A percentile compares a stretch with the other conserved stretches of the same genome.
These are phyloP conservation scores for Fraxinus pennsylvanica DNA, from an alignment of 257 asterid species.

Conservation along the genomic window DNA sequence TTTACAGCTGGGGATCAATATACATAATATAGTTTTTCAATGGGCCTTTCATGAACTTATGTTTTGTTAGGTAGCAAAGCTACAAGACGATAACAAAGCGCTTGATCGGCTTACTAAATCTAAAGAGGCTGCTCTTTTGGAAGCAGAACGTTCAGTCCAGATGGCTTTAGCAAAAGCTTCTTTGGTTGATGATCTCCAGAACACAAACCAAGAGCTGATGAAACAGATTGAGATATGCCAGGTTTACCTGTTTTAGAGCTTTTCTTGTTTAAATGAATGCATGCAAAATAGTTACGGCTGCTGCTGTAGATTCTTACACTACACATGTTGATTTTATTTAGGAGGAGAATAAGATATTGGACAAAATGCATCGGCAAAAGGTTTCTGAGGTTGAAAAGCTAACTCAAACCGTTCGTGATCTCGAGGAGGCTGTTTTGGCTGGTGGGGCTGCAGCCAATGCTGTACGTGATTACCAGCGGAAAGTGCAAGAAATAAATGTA, in stretches of 20 bases:
- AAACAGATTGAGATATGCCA: constrained; percentile 93
- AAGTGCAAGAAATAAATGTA: constrained; percentile 86
- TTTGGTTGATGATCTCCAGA: constrained; percentile 84
- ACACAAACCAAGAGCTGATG: constrained; percentile 79
- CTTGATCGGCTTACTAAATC: constrained; percentile 89
- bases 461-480: constrained; percentile 78
- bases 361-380: constrained; percentile 85
- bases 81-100: constrained; percentile 90
- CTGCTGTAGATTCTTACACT: constrained; percentile 28
- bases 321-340: constrained; percentile 32
- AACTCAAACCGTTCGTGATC: constrained; percentile 76
- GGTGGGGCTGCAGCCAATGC: constrained; percentile 98
- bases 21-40: constrained; percentile 7
- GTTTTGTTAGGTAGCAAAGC: constrained; percentile 66
- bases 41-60: constrained; percentile 17
- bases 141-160: constrained; percentile 80
- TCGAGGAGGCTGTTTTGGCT: constrained; percentile 92
- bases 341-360: constrained; percentile 92
- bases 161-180: constrained; percentile 89
- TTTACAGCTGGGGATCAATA: constrained; percentile 9
- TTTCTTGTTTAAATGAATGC: constrained; percentile 18
- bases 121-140: constrained; percentile 91
- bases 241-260: constrained; percentile 46
- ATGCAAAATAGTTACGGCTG: constrained; percentile 1
- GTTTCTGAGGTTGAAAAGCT: constrained; percentile 89